Conservation (phyloP, 2,329 filamentous ascomycete genomes). For the Aaosphaeria arxii region DNA sequence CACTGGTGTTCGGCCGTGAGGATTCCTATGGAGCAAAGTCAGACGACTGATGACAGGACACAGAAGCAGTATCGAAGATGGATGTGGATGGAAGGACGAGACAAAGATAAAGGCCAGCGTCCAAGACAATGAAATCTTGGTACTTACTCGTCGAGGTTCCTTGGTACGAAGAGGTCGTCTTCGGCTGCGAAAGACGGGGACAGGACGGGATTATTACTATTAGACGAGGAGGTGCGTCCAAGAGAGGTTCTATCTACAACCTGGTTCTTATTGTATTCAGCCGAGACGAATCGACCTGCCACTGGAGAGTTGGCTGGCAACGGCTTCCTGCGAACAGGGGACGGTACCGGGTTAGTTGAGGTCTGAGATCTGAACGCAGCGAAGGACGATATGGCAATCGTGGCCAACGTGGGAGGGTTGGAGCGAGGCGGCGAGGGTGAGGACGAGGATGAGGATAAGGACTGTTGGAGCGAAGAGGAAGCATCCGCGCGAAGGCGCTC, state of each 20-base stretch:
- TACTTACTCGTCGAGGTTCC: conserved; percentile 39
- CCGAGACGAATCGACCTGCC: conserved; percentile 41
- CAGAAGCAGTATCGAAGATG: too few species aligned
- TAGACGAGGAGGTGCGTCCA: conserved; percentile 20
- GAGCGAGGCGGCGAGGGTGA: conserved; percentile 22
- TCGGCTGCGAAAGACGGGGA: conserved; percentile 29
- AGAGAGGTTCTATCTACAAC: conserved; percentile 21
- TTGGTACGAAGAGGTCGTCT: conserved; percentile 31
- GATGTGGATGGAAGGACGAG: too few species aligned
- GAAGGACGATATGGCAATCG: conserved; percentile 43
- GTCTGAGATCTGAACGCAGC: conserved; percentile 43
- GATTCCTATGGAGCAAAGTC: conserved; percentile 19
- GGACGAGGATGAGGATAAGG: not conserved
- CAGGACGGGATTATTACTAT: conserved; percentile 11
- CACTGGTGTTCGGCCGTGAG: conserved; percentile 32
- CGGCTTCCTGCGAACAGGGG: conserved; percentile 53
- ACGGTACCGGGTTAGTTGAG: conserved; percentile 40
- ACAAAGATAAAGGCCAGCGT: too few species aligned
- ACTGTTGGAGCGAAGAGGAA: conserved; percentile 11
- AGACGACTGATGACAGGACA: too few species aligned
- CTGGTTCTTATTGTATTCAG: conserved; percentile 41
- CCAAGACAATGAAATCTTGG: too few species aligned
- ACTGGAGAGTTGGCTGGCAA: conserved; percentile 52
- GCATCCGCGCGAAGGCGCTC: conserved; percentile 21
- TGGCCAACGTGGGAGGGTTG: conserved; percentile 36